These are phyloP conservation scores for Teratosphaeria nubilosa DNA, from an alignment of 2,329 filamentous ascomycete genomes.

Conservation along the genomic window DNA sequence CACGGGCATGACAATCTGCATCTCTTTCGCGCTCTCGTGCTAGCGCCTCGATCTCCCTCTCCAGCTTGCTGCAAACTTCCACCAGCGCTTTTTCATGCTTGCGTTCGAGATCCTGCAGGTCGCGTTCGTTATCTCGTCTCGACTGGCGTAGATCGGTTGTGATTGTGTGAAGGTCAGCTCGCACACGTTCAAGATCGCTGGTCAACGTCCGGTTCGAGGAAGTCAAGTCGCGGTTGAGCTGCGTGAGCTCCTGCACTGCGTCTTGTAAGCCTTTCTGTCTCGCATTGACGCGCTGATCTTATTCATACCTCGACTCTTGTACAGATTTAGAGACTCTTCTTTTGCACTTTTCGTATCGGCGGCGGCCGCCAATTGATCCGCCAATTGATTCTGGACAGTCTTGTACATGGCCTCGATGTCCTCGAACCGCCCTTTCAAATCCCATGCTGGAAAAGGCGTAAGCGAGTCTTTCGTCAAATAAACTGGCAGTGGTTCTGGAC, in stretches of 20 bases:
- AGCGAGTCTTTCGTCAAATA: slow-evolving; percentile 52
- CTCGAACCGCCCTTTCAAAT: slow-evolving; percentile 66
- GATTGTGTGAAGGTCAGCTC: slow-evolving; percentile 23
- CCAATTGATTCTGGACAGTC: slow-evolving; percentile 62
- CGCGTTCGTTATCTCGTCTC: slow-evolving; percentile 24
- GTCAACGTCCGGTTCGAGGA: slow-evolving; percentile 48
- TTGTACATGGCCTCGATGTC: slow-evolving; percentile 67
- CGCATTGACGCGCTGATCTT: background rate
- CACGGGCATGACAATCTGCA: slow-evolving; percentile 45
- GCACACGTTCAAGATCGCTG: slow-evolving; percentile 48
- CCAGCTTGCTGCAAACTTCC: slow-evolving; percentile 17
- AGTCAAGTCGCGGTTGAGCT: slow-evolving; percentile 33
- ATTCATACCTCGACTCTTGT: slow-evolving; percentile 62
- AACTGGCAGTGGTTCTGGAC: slow-evolving; percentile 47
- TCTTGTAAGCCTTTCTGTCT: background rate
- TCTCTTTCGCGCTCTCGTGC: slow-evolving; percentile 40
- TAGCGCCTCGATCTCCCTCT: slow-evolving; percentile 18
- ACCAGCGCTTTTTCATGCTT: slow-evolving; percentile 18
- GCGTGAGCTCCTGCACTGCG: slow-evolving; percentile 17
- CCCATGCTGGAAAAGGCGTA: slow-evolving; percentile 58
- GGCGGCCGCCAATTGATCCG: slow-evolving; percentile 59
- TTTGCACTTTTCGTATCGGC: slow-evolving; percentile 57
- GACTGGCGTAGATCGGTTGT: slow-evolving; percentile 23
- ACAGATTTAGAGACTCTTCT: slow-evolving; percentile 63
- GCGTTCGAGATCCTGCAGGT: slow-evolving; percentile 20